These are phyloP conservation scores for Colletotrichum caudatum DNA, from an alignment of 2,329 filamentous ascomycete species.

Conservation along the genomic window DNA sequence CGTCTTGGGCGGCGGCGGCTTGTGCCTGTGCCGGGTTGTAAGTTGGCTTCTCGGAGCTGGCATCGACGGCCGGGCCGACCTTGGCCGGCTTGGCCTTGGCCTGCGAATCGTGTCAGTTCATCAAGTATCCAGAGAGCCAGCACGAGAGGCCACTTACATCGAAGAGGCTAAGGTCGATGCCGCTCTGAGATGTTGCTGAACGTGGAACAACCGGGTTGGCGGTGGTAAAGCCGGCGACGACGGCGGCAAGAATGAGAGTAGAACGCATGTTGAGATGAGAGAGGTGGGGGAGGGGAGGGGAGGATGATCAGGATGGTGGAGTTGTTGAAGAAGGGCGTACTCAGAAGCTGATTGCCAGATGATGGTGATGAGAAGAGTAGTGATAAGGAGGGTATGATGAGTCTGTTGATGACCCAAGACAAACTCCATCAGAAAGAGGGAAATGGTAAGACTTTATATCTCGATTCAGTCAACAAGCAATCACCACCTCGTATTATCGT, in stretches of 20 bases:
- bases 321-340: not conserved
- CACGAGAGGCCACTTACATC: slow-evolving; percentile 10
- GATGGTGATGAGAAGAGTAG: not conserved
- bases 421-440: not conserved
- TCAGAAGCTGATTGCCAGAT: not conserved
- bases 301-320: not conserved
- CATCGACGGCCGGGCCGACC: slow-evolving; percentile 29
- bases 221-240: slow-evolving; percentile 12
- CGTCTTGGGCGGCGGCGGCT: slow-evolving; percentile 13
- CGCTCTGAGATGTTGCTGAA: not conserved
- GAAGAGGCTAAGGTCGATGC: slow-evolving; percentile 24
- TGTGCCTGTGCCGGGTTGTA: slow-evolving; percentile 12
- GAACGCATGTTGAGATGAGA: slow-evolving; percentile 16
- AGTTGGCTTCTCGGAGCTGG: slow-evolving; percentile 13
- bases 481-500: not conserved
- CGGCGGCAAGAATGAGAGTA: slow-evolving; percentile 19
- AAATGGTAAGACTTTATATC: not conserved
- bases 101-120: slow-evolving; percentile 2
- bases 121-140: no score
- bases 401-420: not conserved
- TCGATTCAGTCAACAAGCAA: not conserved
- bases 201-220: slow-evolving; percentile 22
- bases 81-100: slow-evolving; percentile 12
- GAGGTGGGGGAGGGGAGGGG: no score
- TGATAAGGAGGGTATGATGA: not conserved